A percentile compares a stretch with the other conserved stretches of the same genome.
Conservation (phyloP, 768 basidiomycete genomes). For the Tricholoma matsutake region DNA sequence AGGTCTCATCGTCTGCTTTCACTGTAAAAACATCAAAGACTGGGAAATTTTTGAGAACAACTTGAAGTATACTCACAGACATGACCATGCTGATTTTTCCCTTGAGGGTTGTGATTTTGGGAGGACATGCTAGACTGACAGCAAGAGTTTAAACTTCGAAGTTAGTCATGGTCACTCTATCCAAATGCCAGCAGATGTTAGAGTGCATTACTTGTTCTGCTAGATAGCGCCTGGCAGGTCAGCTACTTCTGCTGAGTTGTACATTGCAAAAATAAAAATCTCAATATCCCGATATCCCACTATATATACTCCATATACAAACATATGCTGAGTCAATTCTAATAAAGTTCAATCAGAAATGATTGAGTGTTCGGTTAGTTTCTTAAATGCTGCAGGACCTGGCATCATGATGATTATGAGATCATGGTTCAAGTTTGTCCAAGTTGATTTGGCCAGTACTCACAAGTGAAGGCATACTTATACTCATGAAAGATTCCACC, state of each 20-base stretch:
- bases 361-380: background rate
- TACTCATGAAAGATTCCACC: background rate
- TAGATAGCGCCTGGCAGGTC: background rate
- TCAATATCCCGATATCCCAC: background rate
- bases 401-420: background rate
- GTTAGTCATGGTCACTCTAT: background rate
- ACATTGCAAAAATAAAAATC: background rate
- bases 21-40: slow-evolving; percentile 7
- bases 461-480: background rate
- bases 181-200: background rate
- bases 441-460: background rate
- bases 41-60: background rate
- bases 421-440: background rate
- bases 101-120: slow-evolving; percentile 15
- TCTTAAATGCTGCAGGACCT: background rate
- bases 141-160: background rate
- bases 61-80: slow-evolving; percentile 7
- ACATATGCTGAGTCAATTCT: background rate
- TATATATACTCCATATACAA: background rate
- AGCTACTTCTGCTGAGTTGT: background rate
- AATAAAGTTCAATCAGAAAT: background rate
- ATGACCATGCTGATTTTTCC: slow-evolving; percentile 17
- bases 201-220: background rate
- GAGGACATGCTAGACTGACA: background rate
- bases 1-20: slow-evolving; percentile 7